Evolutionary conservation across 352 stramenopile genomes (phyloP).

Genomic region (Globisporangium mamillatum): DNA sequence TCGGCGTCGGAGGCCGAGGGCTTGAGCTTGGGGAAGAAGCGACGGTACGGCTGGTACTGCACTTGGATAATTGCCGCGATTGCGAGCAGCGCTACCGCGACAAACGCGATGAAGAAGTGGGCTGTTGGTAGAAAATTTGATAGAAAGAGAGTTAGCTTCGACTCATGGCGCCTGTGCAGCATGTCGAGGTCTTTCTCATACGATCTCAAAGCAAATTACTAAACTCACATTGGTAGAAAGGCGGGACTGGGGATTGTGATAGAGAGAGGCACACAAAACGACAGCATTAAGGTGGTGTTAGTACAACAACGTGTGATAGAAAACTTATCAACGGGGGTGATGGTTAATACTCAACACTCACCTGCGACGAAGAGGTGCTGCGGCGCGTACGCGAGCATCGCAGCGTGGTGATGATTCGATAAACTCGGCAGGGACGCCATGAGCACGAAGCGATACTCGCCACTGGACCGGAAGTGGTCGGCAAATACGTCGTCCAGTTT

Average conservation of each 20-base stretch:
- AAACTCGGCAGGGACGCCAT: slow-evolving; percentile 25
- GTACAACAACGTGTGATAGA: neutral
- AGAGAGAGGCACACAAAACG: neutral
- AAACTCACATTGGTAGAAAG: slow-evolving; percentile 18
- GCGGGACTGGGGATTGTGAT: slow-evolving; percentile 7
- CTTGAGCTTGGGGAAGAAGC: slow-evolving; percentile 11
- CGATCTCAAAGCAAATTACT: neutral
- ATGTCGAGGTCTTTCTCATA: neutral
- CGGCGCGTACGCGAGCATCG: slow-evolving; percentile 27
- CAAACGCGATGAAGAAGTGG: slow-evolving; percentile 24
- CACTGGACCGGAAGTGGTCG: slow-evolving; percentile 27
- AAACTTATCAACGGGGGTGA: neutral
- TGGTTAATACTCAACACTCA: neutral
- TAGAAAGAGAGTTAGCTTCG: neutral
- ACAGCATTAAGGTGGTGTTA: neutral
- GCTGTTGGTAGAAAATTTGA: slow-evolving; percentile 14
- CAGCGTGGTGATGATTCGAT: slow-evolving; percentile 25
- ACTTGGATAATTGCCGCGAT: slow-evolving; percentile 18
- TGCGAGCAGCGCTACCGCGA: slow-evolving; percentile 16
- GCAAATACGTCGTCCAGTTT: slow-evolving; percentile 24
- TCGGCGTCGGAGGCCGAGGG: slow-evolving; percentile 9
- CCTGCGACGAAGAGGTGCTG: slow-evolving; percentile 24
- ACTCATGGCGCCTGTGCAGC: neutral
- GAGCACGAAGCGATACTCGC: slow-evolving; percentile 33
- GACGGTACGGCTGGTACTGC: slow-evolving; percentile 19